Evolutionary conservation across 2,329 filamentous ascomycete species (phyloP).

Genomic region (Scedosporium aurantiacum): DNA sequence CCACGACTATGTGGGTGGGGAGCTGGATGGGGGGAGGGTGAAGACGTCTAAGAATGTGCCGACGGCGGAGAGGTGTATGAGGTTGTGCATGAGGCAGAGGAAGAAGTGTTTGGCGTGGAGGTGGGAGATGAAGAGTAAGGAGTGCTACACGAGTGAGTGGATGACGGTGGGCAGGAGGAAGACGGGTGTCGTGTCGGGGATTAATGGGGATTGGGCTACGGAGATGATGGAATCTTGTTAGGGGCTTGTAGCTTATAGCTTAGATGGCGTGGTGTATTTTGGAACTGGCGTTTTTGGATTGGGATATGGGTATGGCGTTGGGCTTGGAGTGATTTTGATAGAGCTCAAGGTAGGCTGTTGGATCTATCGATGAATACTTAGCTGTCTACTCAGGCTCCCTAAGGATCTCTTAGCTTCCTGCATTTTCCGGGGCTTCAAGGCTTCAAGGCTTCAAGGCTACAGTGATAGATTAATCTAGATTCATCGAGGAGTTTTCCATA

Average conservation of each 20-base stretch:
- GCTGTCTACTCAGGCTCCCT: too few relatives aligned
- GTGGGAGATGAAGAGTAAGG: constrained; percentile 27
- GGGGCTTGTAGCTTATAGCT: background rate
- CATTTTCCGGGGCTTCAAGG: too few relatives aligned
- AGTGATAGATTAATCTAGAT: too few relatives aligned
- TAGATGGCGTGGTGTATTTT: background rate
- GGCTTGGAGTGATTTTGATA: too few relatives aligned
- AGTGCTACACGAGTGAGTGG: constrained; percentile 39
- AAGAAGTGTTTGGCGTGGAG: constrained; percentile 39
- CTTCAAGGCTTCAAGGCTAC: too few relatives aligned
- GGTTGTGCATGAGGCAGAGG: constrained; percentile 27
- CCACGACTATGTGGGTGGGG: constrained; percentile 37
- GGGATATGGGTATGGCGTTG: background rate
- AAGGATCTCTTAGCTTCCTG: too few relatives aligned
- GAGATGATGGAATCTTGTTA: constrained; percentile 11
- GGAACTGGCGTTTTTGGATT: background rate
- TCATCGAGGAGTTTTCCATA: too few relatives aligned
- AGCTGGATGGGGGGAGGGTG: constrained; percentile 29
- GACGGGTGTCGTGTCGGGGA: constrained; percentile 24
- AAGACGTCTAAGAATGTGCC: constrained; percentile 25
- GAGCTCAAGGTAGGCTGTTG: too few relatives aligned
- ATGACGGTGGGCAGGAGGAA: constrained; percentile 30
- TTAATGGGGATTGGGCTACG: constrained; percentile 19
- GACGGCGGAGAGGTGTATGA: constrained; percentile 30
- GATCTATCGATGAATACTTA: too few relatives aligned